Percentiles rank a stretch among this genome's conserved stretches.
Conservation (phyloP, 495 filamentous ascomycete genomes). For the Copromyces sp. region DNA sequence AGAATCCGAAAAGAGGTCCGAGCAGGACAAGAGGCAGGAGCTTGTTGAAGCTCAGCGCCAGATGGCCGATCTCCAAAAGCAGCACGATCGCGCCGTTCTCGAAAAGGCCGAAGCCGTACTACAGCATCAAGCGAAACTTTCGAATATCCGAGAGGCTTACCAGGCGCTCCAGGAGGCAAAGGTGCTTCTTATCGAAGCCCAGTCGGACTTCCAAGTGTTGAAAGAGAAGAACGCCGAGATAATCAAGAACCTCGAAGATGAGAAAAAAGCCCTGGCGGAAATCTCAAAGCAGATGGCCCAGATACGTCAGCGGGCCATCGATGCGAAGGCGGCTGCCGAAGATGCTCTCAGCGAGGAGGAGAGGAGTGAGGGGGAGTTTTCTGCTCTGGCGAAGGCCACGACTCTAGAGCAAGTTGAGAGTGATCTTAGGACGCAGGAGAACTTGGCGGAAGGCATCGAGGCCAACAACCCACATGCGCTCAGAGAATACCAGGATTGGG, state of each 20-base stretch:
- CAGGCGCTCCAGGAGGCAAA: conserved; percentile 56
- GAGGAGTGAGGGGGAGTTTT: conserved; percentile 19
- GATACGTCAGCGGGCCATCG: conserved; percentile 19
- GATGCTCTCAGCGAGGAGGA: conserved; percentile 25
- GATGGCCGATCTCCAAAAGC: conserved; percentile 25
- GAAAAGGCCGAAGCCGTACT: conserved; percentile 55
- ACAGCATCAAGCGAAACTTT: conserved; percentile 47
- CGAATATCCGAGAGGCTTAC: conserved; percentile 46
- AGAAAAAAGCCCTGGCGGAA: conserved; percentile 7
- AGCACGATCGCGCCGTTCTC: conserved; percentile 48
- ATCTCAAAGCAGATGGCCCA: conserved; percentile 14
- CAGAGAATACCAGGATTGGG: conserved; percentile 65
- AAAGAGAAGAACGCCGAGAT: conserved; percentile 52
- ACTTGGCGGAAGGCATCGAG: conserved; percentile 68
- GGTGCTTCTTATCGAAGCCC: conserved; percentile 63
- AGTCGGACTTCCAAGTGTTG: conserved; percentile 61
- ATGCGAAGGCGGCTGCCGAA: conserved; percentile 15
- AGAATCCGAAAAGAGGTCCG: conserved; percentile 46
- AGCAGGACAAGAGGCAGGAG: conserved; percentile 27
- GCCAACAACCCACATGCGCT: conserved; percentile 70
- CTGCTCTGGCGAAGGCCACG: conserved; percentile 26
- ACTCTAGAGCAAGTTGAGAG: conserved; percentile 55
- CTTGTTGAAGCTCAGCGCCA: conserved; percentile 31
- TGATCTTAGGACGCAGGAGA: conserved; percentile 64
- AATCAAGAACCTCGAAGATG: conserved; percentile 40